phyloP scores from a whole-genome alignment of 1,284 basidiomycete species.

The Leucoagaricus sp. region DNA sequence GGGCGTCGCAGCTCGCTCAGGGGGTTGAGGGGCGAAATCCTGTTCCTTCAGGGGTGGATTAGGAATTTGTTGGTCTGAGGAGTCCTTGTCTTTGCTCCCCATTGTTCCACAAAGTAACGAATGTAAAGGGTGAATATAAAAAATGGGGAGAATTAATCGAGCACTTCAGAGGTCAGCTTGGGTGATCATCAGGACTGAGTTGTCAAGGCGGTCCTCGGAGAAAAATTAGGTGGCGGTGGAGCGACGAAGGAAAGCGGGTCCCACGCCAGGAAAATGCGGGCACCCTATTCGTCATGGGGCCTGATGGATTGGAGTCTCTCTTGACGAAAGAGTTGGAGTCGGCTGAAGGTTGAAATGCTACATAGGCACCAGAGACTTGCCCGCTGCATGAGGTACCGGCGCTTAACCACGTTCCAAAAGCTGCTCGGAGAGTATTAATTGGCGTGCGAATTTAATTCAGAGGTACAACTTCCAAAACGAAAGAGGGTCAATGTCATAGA shows the following conservation, averaged over 20 bases:
- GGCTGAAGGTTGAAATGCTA: background rate
- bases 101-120: constrained; percentile 2
- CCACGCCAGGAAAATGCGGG: background rate
- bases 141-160: background rate
- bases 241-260: constrained; percentile 3
- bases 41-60: constrained; percentile 20
- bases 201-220: background rate
- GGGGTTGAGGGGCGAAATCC: constrained; percentile 24
- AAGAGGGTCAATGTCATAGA: background rate
- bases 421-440: background rate
- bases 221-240: background rate
- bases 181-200: constrained; percentile 4
- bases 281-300: constrained; percentile 12
- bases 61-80: constrained; percentile 2
- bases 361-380: background rate
- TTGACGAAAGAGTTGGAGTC: background rate
- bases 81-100: constrained; percentile 1
- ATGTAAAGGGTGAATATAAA: background rate
- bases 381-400: background rate
- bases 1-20: constrained; percentile 13
- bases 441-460: background rate
- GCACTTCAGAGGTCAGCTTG: background rate
- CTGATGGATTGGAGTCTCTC: background rate
- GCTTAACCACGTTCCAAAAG: background rate
- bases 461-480: background rate